Evolutionary conservation across 495 filamentous ascomycete species (phyloP), one percentile per base, ranked within the genome.

Genomic region (Penicillium silybi): DNA sequence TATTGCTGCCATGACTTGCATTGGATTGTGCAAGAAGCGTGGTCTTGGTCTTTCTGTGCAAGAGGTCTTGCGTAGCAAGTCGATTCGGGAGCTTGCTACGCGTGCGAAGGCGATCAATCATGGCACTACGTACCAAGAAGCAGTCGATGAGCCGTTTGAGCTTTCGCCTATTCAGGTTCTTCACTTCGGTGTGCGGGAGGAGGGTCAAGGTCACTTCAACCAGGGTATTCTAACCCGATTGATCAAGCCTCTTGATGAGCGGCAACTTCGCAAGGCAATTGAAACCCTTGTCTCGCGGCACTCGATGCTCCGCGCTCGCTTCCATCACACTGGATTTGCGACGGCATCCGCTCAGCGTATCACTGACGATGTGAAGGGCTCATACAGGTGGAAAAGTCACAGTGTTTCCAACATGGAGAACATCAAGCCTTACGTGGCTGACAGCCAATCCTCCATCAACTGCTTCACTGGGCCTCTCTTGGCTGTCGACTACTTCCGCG

Each of bases 221-320:
- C 85, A 87, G 57, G 86, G 86, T 46, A 73, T 88, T 35, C 62
- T 87, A 0, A 72, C 87, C 3, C 76, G 80, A 3, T 48, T 89
- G 13, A 82, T 74, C 41, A 72, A 71, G 50, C 59, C 56, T 2
- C 64, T 83, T 26, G 65, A 76, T 11, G 61, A 78, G 10, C 52
- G 65, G 3, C 75, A 77, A 8, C 57, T 90, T 4, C 64, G 62
- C 1, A 68, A 71, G 15, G 83, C 84, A 1, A 60, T 86, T 38
- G 77, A 84, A 45, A 74, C 76, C 0, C 65, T 89, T 9, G 75
- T 88, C 13, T 69, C 64, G 1, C 80, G 82, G 6, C 87, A 91
- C 50, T 80, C 85, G 4, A 89, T 89, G 87, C 74, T 91, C n/a
- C 75, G 86, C 20, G 79, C 80, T n/a, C 79, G 86, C 6, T 88